These are phyloP conservation scores for Candida caryicola DNA, from an alignment of 805 yeast genomes.

Conservation along the genomic window DNA sequence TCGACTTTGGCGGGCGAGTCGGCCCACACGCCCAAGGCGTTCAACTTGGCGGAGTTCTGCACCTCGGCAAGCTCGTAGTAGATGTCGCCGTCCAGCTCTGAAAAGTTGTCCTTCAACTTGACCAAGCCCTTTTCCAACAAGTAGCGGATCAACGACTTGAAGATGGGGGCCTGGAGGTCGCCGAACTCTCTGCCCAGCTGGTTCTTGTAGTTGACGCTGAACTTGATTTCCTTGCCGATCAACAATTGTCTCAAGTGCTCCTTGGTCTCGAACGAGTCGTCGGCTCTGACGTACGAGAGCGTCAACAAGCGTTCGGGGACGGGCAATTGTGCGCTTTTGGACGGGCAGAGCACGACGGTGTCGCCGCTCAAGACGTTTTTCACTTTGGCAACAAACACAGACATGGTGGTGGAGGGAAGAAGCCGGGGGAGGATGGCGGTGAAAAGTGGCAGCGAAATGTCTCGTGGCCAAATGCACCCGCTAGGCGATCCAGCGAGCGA, in stretches of 20 bases:
- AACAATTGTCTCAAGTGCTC: constrained; percentile 60
- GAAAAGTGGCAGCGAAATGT: background rate
- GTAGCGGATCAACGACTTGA: constrained; percentile 56
- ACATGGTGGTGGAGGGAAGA: background rate
- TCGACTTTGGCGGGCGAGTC: constrained; percentile 19
- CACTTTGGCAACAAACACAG: constrained; percentile 51
- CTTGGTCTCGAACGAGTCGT: constrained; percentile 58
- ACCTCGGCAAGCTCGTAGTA: constrained; percentile 37
- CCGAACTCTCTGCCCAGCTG: constrained; percentile 64
- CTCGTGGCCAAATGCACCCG: constrained; percentile 1
- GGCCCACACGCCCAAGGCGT: constrained; percentile 58
- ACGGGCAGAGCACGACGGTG: constrained; percentile 59
- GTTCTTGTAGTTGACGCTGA: constrained; percentile 53
- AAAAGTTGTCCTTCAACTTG: constrained; percentile 55
- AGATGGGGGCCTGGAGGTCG: constrained; percentile 62
- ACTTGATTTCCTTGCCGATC: constrained; percentile 63
- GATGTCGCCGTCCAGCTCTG: constrained; percentile 40
- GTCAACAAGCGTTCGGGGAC: constrained; percentile 59
- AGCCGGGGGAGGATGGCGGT: background rate
- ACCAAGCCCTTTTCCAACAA: constrained; percentile 58
- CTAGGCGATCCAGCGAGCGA: too few relatives aligned
- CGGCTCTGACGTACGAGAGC: constrained; percentile 61
- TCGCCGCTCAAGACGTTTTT: constrained; percentile 71
- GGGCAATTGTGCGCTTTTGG: constrained; percentile 39
- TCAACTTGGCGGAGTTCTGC: constrained; percentile 51